phyloP scores from a whole-genome alignment of 169 alveolate genomes.

The Amoebophrya sp. region DNA sequence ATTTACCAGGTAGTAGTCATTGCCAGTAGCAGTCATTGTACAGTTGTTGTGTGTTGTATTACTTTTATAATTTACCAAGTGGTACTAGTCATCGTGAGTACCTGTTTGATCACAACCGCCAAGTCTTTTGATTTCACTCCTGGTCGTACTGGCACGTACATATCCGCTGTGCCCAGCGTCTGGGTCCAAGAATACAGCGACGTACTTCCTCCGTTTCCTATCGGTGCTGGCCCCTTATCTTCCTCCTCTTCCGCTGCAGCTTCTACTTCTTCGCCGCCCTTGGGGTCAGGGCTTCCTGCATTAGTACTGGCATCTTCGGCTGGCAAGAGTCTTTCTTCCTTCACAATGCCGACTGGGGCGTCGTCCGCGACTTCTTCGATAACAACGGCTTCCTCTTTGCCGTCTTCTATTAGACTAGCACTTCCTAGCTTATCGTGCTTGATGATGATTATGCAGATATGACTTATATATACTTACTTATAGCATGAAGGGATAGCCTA shows the following conservation, averaged over 20 bases:
- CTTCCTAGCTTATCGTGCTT: no score
- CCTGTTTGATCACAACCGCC: slow-evolving; percentile 41
- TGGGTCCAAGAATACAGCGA: slow-evolving; percentile 74
- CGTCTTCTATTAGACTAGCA: no score
- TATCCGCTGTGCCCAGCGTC: slow-evolving; percentile 57
- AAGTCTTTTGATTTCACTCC: slow-evolving; percentile 53
- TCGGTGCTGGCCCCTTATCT: slow-evolving; percentile 58
- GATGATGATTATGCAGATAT: no score
- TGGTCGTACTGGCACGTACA: slow-evolving; percentile 50
- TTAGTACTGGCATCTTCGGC: not conserved
- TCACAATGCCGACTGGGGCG: slow-evolving; percentile 32
- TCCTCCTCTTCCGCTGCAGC: slow-evolving; percentile 47
- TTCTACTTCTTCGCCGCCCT: slow-evolving; percentile 38
- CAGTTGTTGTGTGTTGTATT: no score
- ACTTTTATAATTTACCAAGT: no score
- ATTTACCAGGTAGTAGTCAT: no score
- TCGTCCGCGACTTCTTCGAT: slow-evolving; percentile 32
- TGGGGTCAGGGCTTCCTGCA: not conserved
- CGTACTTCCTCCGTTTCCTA: slow-evolving; percentile 74
- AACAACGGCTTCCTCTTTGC: not conserved
- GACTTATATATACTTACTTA: no score
- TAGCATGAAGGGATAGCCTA: no score
- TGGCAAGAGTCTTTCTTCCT: not conserved
- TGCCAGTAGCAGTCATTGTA: no score
- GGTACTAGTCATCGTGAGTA: no score